Percentiles rank a stretch among this genome's conserved stretches.
phyloP scores from a whole-genome alignment of 805 yeast genomes.

The Clavispora phyllophila region DNA sequence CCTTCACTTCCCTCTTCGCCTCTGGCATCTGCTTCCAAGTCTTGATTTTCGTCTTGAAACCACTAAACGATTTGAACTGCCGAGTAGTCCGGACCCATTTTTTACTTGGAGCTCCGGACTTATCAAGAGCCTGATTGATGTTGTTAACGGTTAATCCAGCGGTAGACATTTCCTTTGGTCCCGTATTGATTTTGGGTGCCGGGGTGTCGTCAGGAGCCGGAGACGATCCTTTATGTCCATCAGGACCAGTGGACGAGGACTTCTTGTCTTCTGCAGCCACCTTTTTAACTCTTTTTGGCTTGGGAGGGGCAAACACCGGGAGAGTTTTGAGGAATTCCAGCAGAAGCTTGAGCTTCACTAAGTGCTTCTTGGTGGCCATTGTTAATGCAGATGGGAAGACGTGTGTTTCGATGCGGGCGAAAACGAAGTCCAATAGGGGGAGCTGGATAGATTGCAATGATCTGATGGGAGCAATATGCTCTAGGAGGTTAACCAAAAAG shows the following conservation, averaged over 20 bases:
- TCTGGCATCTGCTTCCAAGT: slow-evolving; percentile 8
- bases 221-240: slow-evolving; percentile 2
- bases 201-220: slow-evolving; percentile 12
- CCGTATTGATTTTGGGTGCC: slow-evolving; percentile 31
- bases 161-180: slow-evolving; percentile 36
- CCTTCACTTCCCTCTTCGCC: neutral
- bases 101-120: slow-evolving; percentile 28
- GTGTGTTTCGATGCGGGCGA: neutral
- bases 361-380: slow-evolving; percentile 34
- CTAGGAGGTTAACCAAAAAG: too few species aligned
- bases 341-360: slow-evolving; percentile 32
- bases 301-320: slow-evolving; percentile 30
- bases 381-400: neutral
- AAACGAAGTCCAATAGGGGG: too few species aligned
- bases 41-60: slow-evolving; percentile 31
- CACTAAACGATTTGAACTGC: slow-evolving; percentile 39
- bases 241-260: slow-evolving; percentile 3
- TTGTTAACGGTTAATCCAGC: slow-evolving; percentile 37
- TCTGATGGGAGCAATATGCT: too few species aligned
- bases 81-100: slow-evolving; percentile 32
- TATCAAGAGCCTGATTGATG: slow-evolving; percentile 27
- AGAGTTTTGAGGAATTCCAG: slow-evolving; percentile 25
- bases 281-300: slow-evolving; percentile 24
- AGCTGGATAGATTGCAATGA: too few species aligned
- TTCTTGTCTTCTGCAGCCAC: slow-evolving; percentile 27